Evolutionary conservation across 495 filamentous ascomycete genomes (phyloP), one percentile per base, ranked within the genome.

Genomic region (Bryoglossum gracile): DNA sequence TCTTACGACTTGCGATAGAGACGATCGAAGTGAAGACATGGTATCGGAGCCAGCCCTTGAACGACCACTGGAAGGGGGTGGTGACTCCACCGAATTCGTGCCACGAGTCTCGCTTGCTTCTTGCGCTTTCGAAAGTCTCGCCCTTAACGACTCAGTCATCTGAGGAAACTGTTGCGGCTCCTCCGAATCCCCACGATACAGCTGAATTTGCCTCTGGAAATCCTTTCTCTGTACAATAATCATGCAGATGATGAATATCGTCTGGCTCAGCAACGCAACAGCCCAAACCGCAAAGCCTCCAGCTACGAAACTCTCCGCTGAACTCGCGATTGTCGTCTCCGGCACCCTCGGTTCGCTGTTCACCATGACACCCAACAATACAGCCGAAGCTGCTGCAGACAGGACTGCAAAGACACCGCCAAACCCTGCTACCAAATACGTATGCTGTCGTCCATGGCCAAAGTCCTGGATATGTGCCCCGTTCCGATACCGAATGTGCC

Each of bases 11-110:
- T 71, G 64, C 6, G 71, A 76, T 19, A 80, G 46, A 0, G 76
- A 80, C 1, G 70, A 70, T 4, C 73, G 71, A 24, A 75, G 64
- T 23, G 77, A 80, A 45, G 62, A 73, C 43, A 74, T 65, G 16
- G 71, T 73, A 42, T 80, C 75, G 1, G 69, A 65, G 23, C 57
- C 53, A 17, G 60, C 46, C 1, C 54, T 47, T n/a, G 54, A 54
- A 28, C 55, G 54, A 30, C 48, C 52, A 9, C 50, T 46, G 19
- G 62, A 49, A 21, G 62, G 50, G 22, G 56, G 45, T 24, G 35
- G 53, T 5, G 59, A 60, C 36, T 62, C 56, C 21, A 55, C 54
- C 8, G 59, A 61, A n/a, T 46, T 47, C 10, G 57, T 48, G 3
- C 58, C 57, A 23, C 48, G 51, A 43, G 32, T 14, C 5, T 24